These are phyloP conservation scores for Termitomyces titanicus DNA, from an alignment of 768 basidiomycete species.

Conservation along the genomic window DNA sequence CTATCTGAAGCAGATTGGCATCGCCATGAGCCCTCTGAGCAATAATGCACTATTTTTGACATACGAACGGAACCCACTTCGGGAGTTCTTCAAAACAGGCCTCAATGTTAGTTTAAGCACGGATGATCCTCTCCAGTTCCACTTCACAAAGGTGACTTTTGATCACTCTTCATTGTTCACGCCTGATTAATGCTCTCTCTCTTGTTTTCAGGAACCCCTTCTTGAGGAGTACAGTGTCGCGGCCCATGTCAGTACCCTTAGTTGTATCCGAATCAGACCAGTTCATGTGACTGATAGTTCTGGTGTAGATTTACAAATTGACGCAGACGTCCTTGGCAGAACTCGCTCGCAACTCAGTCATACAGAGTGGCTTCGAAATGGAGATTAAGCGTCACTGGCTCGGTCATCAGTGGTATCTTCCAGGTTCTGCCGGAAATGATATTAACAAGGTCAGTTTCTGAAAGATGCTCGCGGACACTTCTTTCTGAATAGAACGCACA, in stretches of 20 bases:
- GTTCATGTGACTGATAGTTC: not conserved
- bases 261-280: not conserved
- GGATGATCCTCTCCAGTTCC: constrained; percentile 94
- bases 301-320: constrained; percentile 84
- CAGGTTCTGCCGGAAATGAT: constrained; percentile 91
- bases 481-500: constrained; percentile 24
- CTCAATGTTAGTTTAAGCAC: constrained; percentile 96
- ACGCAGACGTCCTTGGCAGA: constrained; percentile 94
- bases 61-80: constrained; percentile 95
- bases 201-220: constrained; percentile 68
- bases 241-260: constrained; percentile 68
- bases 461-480: not conserved
- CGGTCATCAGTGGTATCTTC: constrained; percentile 89
- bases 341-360: constrained; percentile 95
- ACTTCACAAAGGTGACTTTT: constrained; percentile 85
- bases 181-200: not conserved
- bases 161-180: not conserved
- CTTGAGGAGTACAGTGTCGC: constrained; percentile 98
- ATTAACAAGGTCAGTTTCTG: constrained; percentile 75
- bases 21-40: constrained; percentile 97
- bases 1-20: constrained; percentile 96
- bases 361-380: constrained; percentile 99
- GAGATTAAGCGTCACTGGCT: constrained; percentile 95
- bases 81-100: constrained; percentile 95
- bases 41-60: constrained; percentile 97